Percentiles rank a stretch among this genome's conserved stretches.
Evolutionary conservation across 2,329 filamentous ascomycete species (phyloP).

Genomic region (Penicillium griseofulvum): DNA sequence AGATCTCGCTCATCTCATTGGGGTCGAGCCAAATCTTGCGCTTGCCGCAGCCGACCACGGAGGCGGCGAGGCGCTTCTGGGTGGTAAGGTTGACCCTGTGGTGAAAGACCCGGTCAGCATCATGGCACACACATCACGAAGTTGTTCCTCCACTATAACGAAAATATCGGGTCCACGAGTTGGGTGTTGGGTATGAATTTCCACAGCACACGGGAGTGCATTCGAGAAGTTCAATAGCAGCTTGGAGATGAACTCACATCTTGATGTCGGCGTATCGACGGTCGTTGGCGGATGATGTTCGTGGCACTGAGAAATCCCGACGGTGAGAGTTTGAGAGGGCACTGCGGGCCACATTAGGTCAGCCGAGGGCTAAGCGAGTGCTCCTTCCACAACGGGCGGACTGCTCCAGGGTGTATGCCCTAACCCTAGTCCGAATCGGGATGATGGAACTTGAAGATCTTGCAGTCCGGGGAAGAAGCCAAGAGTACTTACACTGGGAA

Average conservation of each 20-base stretch:
- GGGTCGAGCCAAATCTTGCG: constrained; percentile 99
- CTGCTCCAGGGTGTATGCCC: constrained; percentile 2
- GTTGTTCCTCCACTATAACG: constrained; percentile 12
- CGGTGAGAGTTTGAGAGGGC: constrained; percentile 41
- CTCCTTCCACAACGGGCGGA: constrained; percentile 5
- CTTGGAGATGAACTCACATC: constrained; percentile 42
- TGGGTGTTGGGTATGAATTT: constrained; percentile 5
- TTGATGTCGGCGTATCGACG: constrained; percentile 48
- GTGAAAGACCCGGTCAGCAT: constrained; percentile 32
- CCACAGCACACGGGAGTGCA: constrained; percentile 15
- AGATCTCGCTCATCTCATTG: constrained; percentile 98
- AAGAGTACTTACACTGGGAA: neutral
- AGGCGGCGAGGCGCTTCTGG: constrained; percentile 99
- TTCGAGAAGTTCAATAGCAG: constrained; percentile 18
- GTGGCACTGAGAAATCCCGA: constrained; percentile 41
- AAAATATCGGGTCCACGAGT: constrained; percentile 14
- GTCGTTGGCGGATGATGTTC: constrained; percentile 48
- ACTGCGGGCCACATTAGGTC: constrained; percentile 40
- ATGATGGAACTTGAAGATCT: constrained; percentile 1
- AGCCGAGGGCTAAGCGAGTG: constrained; percentile 37
- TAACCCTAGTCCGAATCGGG: constrained; percentile 18
- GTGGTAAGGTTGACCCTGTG: constrained; percentile 98
- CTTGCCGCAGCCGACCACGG: constrained; percentile 98
- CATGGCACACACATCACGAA: constrained; percentile 21
- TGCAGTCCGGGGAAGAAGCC: constrained; percentile 9